Evolutionary conservation across 768 basidiomycete genomes (phyloP).

Genomic region (Calvatia gigantea): DNA sequence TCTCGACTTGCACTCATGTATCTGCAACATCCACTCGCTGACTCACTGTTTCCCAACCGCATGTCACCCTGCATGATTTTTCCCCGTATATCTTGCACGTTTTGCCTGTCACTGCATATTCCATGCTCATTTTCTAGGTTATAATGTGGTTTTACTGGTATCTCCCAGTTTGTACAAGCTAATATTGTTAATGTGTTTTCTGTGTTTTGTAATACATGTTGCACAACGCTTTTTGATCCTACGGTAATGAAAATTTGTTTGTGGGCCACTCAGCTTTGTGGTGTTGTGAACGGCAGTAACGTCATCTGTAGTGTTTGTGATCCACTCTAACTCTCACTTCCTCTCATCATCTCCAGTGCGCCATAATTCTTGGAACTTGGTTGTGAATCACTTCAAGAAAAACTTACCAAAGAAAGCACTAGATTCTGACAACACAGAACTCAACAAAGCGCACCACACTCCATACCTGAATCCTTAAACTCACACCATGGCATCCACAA

Average conservation of each 20-base stretch:
- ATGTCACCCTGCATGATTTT: not conserved
- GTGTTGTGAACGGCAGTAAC: not conserved
- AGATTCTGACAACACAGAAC: not conserved
- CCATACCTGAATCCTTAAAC: too few relatives aligned
- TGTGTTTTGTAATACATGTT: not conserved
- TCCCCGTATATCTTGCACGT: not conserved
- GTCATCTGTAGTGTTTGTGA: not conserved
- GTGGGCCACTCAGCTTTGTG: not conserved
- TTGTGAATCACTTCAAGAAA: too few relatives aligned
- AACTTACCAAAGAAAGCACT: not conserved
- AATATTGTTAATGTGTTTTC: not conserved
- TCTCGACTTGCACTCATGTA: not conserved
- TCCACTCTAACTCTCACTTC: not conserved
- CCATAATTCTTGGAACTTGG: too few relatives aligned
- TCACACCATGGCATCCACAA: constrained; percentile 23
- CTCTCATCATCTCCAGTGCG: not conserved
- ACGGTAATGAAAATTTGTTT: not conserved
- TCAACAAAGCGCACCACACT: not conserved
- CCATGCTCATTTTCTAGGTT: not conserved
- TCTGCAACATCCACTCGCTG: not conserved
- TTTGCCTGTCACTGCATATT: not conserved
- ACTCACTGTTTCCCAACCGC: not conserved
- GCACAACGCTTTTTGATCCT: not conserved
- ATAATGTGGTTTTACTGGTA: not conserved
- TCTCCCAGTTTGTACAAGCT: not conserved